These are phyloP conservation scores for Chalciporus pseudorubinellus DNA, from an alignment of 768 basidiomycete genomes.

Conservation along the genomic window DNA sequence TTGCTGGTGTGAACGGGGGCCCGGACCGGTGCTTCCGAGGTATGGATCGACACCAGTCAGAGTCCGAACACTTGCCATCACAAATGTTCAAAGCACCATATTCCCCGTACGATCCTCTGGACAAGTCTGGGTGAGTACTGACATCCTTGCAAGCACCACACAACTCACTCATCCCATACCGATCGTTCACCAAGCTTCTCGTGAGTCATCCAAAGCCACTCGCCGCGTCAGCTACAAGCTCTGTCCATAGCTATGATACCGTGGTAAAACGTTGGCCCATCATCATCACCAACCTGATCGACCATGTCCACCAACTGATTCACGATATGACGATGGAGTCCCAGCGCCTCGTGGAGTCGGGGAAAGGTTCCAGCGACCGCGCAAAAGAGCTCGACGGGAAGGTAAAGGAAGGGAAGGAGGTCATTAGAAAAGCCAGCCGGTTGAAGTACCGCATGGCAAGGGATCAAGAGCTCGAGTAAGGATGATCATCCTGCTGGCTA, in stretches of 20 bases:
- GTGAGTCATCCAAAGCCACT: conserved; percentile 37
- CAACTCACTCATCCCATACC: neutral
- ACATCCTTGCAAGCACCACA: neutral
- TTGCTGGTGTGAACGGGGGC: no score
- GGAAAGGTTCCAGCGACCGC: conserved; percentile 9
- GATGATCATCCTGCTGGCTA: neutral
- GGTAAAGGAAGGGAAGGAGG: conserved; percentile 71
- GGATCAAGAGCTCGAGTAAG: conserved; percentile 67
- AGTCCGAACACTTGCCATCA: neutral
- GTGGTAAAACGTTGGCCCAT: conserved; percentile 79
- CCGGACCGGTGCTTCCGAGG: no score
- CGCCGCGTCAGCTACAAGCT: neutral
- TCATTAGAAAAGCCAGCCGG: conserved; percentile 71
- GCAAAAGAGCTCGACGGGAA: conserved; percentile 36
- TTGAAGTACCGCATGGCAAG: conserved; percentile 89
- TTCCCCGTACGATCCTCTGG: conserved; percentile 73
- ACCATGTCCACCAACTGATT: conserved; percentile 67
- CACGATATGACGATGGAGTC: conserved; percentile 54
- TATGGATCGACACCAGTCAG: no score
- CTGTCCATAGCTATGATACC: conserved; percentile 61
- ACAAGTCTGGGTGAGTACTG: conserved; percentile 53
- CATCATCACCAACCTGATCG: conserved; percentile 79
- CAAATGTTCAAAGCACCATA: conserved; percentile 51
- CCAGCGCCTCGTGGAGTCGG: conserved; percentile 17
- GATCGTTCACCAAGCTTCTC: conserved; percentile 50